Base-by-base conservation (phyloP, 805 yeast genomes). In the Suhomyces vadensis region DNA sequence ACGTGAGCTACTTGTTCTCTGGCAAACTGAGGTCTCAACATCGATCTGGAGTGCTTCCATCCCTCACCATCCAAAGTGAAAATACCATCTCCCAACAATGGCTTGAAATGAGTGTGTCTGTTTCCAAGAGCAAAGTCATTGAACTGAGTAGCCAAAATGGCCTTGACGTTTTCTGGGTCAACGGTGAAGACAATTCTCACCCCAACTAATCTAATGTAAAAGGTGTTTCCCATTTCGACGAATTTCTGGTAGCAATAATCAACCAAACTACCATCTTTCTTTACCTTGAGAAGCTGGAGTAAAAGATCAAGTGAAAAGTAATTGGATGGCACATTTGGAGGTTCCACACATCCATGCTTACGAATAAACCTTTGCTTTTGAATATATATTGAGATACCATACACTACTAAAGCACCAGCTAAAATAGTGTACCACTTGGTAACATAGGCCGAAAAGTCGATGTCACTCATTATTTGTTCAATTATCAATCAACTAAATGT, bases 1-100 rank as follows among this genome's bases (percentile, higher is more conserved):
- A 59, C 62, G 27, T 59, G 64, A 8, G 58, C 59, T 7, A 59
- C 53, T 41, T 59, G 61, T 43, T 59, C 64, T 39, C 61, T 49
- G 10, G 62, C 55, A 48, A 59, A 59, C 36, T 58, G 61, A 7
- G 64, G 64, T 33, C 64, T 49, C 52, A 59, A 56, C 63, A 59
- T 53, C 5, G 63, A 54, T 33, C 64, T 45, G 6, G 60, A 54
- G 37, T 59, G 63, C 42, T 59, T 59, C 64, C 64, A 59, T 2
- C 62, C 63, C 8, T 50, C 55, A 8, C 64, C 64, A 33, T 59
- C 64, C 38, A 59, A 49, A 6, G 64, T 59, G 46, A 59, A 59
- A 33, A 59, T 58, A 2, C 64, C 64, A 33, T 58, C 62, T 11
- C 64, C 64, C 38, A 59, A 48, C 29, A 54, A 49, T 6, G 61